Evolutionary conservation across 306 rosid species (phyloP).

Genomic region (Pyrus betulifolia): DNA sequence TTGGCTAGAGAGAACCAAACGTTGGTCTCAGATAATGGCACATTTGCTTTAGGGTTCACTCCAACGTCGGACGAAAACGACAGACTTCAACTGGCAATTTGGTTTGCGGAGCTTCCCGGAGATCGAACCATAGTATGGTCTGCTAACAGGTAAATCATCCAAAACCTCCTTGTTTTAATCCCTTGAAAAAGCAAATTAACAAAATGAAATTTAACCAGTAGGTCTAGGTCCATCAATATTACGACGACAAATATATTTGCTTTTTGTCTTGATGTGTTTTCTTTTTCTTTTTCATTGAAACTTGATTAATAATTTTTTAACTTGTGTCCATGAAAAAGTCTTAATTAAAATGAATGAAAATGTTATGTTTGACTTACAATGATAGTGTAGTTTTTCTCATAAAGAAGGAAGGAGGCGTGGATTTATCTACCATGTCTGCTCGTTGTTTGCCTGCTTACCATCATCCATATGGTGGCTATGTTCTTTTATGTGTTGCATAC

Average conservation of each 20-base stretch:
- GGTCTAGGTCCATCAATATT: too few species aligned
- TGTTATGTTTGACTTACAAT: background rate
- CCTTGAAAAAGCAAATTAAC: background rate
- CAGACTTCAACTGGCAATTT: constrained; percentile 46
- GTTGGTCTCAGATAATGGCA: constrained; percentile 70
- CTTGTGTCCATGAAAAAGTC: background rate
- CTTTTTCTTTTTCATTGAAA: background rate
- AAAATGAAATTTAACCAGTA: background rate
- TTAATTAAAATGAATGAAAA: background rate
- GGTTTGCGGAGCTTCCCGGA: constrained; percentile 84
- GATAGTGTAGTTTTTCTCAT: background rate
- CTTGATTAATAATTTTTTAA: background rate
- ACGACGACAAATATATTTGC: background rate
- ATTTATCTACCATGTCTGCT: too few species aligned
- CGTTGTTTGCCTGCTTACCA: too few species aligned
- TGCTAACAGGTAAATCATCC: constrained; percentile 45
- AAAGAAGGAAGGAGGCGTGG: too few species aligned
- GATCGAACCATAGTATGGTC: constrained; percentile 72
- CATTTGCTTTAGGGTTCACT: constrained; percentile 84
- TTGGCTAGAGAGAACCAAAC: constrained; percentile 39
- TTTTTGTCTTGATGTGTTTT: background rate
- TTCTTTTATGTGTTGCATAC: background rate
- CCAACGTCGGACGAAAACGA: constrained; percentile 15
- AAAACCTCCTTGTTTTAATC: background rate
- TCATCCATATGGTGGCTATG: too few species aligned